These are phyloP conservation scores for Trichoderma guizhouense DNA, from an alignment of 2,329 filamentous ascomycete genomes.

Conservation along the genomic window DNA sequence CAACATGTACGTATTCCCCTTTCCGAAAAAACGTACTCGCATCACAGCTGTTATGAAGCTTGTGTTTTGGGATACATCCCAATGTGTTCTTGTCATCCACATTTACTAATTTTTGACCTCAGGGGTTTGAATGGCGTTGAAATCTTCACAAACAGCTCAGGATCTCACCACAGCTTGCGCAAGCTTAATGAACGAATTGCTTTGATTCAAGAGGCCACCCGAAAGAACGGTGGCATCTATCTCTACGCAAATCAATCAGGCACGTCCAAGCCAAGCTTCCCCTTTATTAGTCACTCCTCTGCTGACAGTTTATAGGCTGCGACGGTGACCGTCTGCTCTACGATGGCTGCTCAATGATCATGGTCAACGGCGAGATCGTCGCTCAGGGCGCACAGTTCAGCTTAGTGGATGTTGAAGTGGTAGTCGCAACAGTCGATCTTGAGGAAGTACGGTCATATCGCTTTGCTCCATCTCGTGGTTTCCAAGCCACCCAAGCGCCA, in stretches of 20 bases:
- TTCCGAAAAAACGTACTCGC: not conserved
- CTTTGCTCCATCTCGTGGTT: constrained; percentile 9
- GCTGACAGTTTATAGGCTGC: not conserved
- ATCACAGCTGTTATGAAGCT: not conserved
- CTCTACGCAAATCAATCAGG: constrained; percentile 35
- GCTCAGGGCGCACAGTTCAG: constrained; percentile 63
- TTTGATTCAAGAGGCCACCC: constrained; percentile 64
- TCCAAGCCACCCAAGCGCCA: constrained; percentile 19
- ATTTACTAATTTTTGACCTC: not conserved
- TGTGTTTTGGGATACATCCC: not conserved
- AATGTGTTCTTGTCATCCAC: no score
- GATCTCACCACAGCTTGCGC: constrained; percentile 49
- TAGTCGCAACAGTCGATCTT: constrained; percentile 63
- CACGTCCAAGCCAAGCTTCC: not conserved
- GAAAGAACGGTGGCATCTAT: constrained; percentile 59
- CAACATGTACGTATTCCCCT: not conserved
- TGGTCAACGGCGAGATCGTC: constrained; percentile 56
- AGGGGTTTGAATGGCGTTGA: constrained; percentile 12
- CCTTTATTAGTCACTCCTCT: not conserved
- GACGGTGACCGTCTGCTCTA: constrained; percentile 26
- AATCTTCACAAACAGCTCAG: constrained; percentile 26
- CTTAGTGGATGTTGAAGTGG: constrained; percentile 62
- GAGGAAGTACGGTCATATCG: constrained; percentile 59
- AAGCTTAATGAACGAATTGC: constrained; percentile 63
- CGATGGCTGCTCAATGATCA: constrained; percentile 46